These are phyloP conservation scores for Blastomyces silverae DNA, from an alignment of 2,329 filamentous ascomycete species.

Conservation along the genomic window DNA sequence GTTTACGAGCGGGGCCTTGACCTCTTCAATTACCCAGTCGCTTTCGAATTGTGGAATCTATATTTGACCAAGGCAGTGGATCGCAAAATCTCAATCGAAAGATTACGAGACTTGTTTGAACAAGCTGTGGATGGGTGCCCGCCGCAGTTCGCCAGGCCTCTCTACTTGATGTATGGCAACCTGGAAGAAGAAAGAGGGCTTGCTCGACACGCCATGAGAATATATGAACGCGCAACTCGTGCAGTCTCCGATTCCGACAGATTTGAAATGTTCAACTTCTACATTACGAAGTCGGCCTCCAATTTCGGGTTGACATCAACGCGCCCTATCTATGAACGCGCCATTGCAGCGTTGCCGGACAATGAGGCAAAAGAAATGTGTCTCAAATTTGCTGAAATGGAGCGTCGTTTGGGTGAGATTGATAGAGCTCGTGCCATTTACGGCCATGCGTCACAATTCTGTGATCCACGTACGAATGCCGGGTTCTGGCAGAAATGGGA, in stretches of 20 bases:
- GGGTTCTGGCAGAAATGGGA: constrained; percentile 98
- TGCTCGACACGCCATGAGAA: constrained; percentile 94
- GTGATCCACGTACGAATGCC: constrained; percentile 82
- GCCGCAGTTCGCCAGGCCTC: constrained; percentile 87
- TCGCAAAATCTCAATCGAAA: constrained; percentile 90
- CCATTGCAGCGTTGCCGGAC: constrained; percentile 88
- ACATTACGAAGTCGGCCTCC: constrained; percentile 96
- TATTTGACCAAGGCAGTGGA: constrained; percentile 97
- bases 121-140: constrained; percentile 93
- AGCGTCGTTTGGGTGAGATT: constrained; percentile 83
- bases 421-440: constrained; percentile 94
- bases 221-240: constrained; percentile 93
- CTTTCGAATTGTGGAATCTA: constrained; percentile 97
- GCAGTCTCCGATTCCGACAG: constrained; percentile 92
- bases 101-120: constrained; percentile 89
- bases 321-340: constrained; percentile 89
- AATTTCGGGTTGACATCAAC: constrained; percentile 97
- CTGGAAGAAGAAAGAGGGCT: constrained; percentile 92
- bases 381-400: constrained; percentile 97
- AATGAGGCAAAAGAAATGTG: constrained; percentile 95
- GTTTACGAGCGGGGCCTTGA: constrained; percentile 92
- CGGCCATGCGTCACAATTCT: constrained; percentile 93
- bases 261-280: constrained; percentile 98
- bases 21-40: constrained; percentile 96
- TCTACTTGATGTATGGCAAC: constrained; percentile 98